Conservation (phyloP, 2,329 filamentous ascomycete species). For the Microdochium bolleyi region DNA sequence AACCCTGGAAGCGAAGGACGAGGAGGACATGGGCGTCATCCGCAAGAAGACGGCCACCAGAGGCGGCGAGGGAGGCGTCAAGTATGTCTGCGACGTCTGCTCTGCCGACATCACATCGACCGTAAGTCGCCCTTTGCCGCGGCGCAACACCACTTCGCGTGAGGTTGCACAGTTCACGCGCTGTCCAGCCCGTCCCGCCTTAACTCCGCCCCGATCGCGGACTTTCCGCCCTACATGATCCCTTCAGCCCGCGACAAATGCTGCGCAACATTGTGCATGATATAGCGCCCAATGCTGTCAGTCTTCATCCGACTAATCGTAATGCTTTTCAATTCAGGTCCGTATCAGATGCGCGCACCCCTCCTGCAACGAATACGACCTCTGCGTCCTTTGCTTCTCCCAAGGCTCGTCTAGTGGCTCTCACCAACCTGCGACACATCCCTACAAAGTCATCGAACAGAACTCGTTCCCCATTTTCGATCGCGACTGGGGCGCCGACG, state of each 20-base stretch:
- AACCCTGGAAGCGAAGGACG: conserved; percentile 1
- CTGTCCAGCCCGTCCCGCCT: not conserved
- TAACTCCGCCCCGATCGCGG: not conserved
- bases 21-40: conserved; percentile 73
- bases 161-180: not conserved
- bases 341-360: conserved; percentile 85
- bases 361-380: conserved; percentile 86
- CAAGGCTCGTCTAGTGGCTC: conserved; percentile 72
- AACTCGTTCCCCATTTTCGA: conserved; percentile 97
- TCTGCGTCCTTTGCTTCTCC: conserved; percentile 92
- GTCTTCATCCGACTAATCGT: conserved; percentile 1
- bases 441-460: conserved; percentile 92
- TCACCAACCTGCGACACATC: conserved; percentile 79
- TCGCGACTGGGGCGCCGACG: conserved; percentile 92
- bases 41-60: conserved; percentile 87
- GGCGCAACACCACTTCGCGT: conserved; percentile 4
- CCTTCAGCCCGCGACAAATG: conserved; percentile 1
- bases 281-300: not conserved
- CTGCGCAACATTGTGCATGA: not conserved
- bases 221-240: not conserved
- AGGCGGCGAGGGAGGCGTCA: conserved; percentile 80
- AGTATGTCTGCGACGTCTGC: conserved; percentile 97
- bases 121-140: conserved; percentile 43
- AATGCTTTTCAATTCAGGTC: conserved; percentile 47
- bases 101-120: conserved; percentile 96